A percentile compares a stretch with the other conserved stretches of the same genome.
These are phyloP conservation scores for Penicillium crustosum DNA, from an alignment of 2,329 filamentous ascomycete species.

Conservation along the genomic window DNA sequence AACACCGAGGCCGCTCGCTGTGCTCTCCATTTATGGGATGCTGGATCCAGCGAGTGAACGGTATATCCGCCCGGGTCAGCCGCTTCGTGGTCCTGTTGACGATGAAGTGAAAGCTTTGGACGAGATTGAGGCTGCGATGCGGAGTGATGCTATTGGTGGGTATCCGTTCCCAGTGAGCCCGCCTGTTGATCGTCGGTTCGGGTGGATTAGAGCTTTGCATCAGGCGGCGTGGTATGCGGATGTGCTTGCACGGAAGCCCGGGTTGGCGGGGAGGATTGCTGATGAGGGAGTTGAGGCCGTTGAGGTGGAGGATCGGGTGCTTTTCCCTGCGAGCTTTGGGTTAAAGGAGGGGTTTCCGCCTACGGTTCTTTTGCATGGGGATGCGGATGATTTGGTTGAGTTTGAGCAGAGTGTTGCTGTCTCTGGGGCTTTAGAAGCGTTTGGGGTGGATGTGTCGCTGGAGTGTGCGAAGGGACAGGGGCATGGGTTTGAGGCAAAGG, in stretches of 20 bases:
- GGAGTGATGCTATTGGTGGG: background rate
- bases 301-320: background rate
- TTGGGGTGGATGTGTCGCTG: conserved; percentile 4
- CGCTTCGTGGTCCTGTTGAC: background rate
- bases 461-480: conserved; percentile 5
- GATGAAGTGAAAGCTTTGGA: background rate
- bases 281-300: background rate
- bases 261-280: background rate
- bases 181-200: background rate
- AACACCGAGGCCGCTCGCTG: background rate
- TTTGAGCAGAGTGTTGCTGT: conserved; percentile 14
- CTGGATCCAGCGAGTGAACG: background rate
- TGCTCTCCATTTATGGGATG: conserved; percentile 7
- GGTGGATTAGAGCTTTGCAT: conserved; percentile 10
- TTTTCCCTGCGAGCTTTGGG: conserved; percentile 10
- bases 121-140: background rate
- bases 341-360: conserved; percentile 6
- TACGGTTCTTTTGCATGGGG: conserved; percentile 14
- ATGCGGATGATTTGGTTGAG: conserved; percentile 11
- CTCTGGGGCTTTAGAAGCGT: background rate
- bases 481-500: conserved; percentile 11
- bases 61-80: background rate
- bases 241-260: background rate
- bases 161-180: background rate
- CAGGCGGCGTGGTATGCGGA: background rate